Conservation (phyloP, 2,329 filamentous ascomycete species). For the Oidium heveae region DNA sequence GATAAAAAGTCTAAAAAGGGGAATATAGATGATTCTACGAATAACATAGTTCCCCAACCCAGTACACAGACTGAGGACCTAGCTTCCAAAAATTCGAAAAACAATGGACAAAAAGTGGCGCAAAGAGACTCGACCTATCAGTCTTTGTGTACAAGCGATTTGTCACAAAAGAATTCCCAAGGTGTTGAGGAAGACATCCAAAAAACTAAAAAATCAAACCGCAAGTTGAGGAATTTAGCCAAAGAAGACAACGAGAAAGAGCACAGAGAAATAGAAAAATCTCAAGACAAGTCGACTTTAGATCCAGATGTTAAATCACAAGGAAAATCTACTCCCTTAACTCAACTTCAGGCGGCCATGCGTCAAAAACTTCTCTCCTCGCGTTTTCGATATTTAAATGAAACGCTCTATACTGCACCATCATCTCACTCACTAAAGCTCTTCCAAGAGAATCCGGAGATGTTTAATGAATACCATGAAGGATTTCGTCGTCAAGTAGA, state of each 20-base stretch:
- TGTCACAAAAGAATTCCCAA: not conserved
- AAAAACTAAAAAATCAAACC: not conserved
- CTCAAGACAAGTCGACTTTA: constrained; percentile 6
- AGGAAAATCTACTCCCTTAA: constrained; percentile 32
- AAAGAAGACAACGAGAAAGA: constrained; percentile 6
- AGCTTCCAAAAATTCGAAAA: no score
- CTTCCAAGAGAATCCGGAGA: constrained; percentile 65
- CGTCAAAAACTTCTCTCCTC: constrained; percentile 82
- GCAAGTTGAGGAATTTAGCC: not conserved
- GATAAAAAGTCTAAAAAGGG: no score
- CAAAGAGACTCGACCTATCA: no score
- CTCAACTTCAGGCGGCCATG: constrained; percentile 84
- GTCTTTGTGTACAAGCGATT: not conserved
- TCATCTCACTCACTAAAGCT: constrained; percentile 62
- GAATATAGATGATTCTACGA: no score
- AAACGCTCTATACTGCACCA: constrained; percentile 82
- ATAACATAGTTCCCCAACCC: no score
- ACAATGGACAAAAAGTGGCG: no score
- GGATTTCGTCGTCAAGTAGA: constrained; percentile 90
- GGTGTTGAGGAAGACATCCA: not conserved
- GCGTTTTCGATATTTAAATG: constrained; percentile 90
- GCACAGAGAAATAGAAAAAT: constrained; percentile 6
- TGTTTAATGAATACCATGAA: constrained; percentile 90
- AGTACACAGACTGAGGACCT: no score
- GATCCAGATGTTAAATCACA: not conserved